phyloP scores from a whole-genome alignment of 192 early-diverging fungal species.

The Umbelopsis sp. region DNA sequence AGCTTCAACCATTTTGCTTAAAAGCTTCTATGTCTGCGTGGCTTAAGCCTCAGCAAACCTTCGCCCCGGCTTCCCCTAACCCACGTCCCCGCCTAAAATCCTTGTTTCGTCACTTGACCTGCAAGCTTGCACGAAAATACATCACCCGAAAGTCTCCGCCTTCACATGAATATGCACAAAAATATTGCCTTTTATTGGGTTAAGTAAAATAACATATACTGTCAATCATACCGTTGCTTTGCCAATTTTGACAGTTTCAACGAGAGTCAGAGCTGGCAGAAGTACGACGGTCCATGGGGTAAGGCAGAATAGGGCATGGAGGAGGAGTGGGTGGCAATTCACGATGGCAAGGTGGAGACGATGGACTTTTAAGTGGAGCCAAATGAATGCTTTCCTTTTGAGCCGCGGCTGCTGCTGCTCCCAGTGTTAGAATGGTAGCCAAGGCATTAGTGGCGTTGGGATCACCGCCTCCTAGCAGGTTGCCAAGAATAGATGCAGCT shows the following conservation, averaged over 20 bases:
- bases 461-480: slow-evolving; percentile 9
- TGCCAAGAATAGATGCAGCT: background rate
- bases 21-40: too few relatives aligned
- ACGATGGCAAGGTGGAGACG: slow-evolving; percentile 11
- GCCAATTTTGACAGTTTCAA: background rate
- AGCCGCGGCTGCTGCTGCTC: slow-evolving; percentile 23
- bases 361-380: slow-evolving; percentile 18
- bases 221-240: too few relatives aligned
- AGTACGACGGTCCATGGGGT: slow-evolving; percentile 12
- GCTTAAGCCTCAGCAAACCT: too few relatives aligned
- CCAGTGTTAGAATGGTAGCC: slow-evolving; percentile 27
- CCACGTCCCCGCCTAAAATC: too few relatives aligned
- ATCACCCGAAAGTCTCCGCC: too few relatives aligned
- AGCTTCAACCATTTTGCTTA: too few relatives aligned
- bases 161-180: too few relatives aligned
- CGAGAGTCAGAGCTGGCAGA: slow-evolving; percentile 13
- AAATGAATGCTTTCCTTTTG: slow-evolving; percentile 19
- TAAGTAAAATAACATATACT: too few relatives aligned
- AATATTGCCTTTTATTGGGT: too few relatives aligned
- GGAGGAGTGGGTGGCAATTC: slow-evolving; percentile 18
- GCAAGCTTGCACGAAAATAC: too few relatives aligned
- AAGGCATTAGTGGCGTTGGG: slow-evolving; percentile 21
- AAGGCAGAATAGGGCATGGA: slow-evolving; percentile 17
- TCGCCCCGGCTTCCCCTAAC: too few relatives aligned
- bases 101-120: too few relatives aligned